Percentiles rank a stretch among this genome's conserved stretches.
Conservation (phyloP, 1,284 basidiomycete genomes). For the Tranzscheliella williamsii region DNA sequence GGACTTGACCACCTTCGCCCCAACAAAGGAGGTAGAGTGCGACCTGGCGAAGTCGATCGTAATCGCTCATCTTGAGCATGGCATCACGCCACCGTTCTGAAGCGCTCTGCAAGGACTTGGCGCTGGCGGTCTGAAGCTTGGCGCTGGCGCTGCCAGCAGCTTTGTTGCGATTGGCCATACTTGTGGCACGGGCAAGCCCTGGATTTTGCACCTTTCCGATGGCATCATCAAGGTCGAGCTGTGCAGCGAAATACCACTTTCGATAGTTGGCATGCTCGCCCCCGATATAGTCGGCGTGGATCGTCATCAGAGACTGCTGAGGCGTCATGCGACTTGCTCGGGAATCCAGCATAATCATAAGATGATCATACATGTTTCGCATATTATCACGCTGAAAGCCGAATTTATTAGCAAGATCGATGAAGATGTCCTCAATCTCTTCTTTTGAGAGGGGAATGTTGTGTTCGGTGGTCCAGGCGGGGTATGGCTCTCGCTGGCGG, state of each 20-base stretch:
- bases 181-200: conserved; percentile 79
- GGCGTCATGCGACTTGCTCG: conserved; percentile 79
- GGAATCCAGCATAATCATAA: conserved; percentile 92
- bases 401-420: conserved; percentile 98
- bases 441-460: conserved; percentile 96
- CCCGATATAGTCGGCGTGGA: conserved; percentile 98
- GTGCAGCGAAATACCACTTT: conserved; percentile 96
- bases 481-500: conserved; percentile 72
- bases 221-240: conserved; percentile 97
- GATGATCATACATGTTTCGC: conserved; percentile 83
- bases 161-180: conserved; percentile 68
- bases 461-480: conserved; percentile 88
- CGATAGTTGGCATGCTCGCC: conserved; percentile 68
- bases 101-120: conserved; percentile 81
- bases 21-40: conserved; percentile 94
- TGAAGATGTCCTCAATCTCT: conserved; percentile 97
- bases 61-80: conserved; percentile 98
- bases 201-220: conserved; percentile 91
- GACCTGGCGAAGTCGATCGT: conserved; percentile 94
- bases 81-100: conserved; percentile 92
- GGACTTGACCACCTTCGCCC: conserved; percentile 97
- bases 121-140: conserved; percentile 68
- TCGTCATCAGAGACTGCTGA: conserved; percentile 83
- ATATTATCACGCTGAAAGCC: conserved; percentile 85
- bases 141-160: conserved; percentile 58